Conservation (phyloP, 495 filamentous ascomycete species). For the Hypoxylon cercidicola region DNA sequence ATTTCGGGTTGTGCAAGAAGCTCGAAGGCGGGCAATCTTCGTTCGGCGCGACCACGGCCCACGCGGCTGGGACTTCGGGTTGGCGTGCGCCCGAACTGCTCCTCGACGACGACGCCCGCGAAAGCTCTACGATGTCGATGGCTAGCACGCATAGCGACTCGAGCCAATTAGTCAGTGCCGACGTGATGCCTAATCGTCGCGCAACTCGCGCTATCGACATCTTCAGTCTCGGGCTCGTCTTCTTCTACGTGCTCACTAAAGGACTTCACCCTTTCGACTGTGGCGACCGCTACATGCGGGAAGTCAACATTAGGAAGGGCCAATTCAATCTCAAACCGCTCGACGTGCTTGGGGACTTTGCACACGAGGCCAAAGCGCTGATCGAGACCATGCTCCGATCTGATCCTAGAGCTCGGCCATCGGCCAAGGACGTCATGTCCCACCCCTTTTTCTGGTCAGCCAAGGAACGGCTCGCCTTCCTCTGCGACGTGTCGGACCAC, state of each 20-base stretch:
- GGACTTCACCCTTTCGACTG: conserved; percentile 96
- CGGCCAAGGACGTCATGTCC: conserved; percentile 79
- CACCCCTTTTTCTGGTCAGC: conserved; percentile 97
- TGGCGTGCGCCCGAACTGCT: conserved; percentile 97
- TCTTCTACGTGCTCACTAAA: conserved; percentile 92
- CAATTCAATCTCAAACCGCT: conserved; percentile 77
- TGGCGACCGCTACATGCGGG: conserved; percentile 90
- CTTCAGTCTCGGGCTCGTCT: conserved; percentile 94
- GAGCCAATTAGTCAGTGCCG: conserved; percentile 50
- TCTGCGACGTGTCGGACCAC: conserved; percentile 93
- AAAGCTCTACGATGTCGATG: conserved; percentile 45
- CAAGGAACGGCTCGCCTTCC: conserved; percentile 87
- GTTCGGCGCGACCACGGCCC: conserved; percentile 91
- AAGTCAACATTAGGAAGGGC: conserved; percentile 94
- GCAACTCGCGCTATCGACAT: conserved; percentile 97
- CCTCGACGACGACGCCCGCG: conserved; percentile 72
- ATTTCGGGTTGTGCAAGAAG: conserved; percentile 98
- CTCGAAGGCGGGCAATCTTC: conserved; percentile 96
- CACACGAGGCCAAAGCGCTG: conserved; percentile 85
- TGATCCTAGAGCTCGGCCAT: conserved; percentile 75
- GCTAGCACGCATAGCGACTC: conserved; percentile 59
- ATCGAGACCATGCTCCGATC: conserved; percentile 83
- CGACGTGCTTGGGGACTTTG: conserved; percentile 78
- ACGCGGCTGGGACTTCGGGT: conserved; percentile 91
- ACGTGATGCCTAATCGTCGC: conserved; percentile 71